Evolutionary conservation across 345 rosid genomes (phyloP), one percentile per base, ranked within the genome.

Genomic region (Alliaria petiolata): DNA sequence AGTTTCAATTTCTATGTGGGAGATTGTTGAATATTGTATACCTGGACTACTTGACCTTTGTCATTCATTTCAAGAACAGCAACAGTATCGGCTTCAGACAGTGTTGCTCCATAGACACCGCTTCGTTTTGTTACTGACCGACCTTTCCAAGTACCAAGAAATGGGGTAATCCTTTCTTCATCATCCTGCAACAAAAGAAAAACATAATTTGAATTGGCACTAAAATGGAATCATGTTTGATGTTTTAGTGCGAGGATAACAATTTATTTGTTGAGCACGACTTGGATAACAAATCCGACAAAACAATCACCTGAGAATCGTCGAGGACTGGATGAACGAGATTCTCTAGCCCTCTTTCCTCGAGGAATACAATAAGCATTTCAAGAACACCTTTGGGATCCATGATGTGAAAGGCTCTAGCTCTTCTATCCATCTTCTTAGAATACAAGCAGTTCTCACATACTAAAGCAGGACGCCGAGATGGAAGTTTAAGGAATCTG

Each of bases 141-240:
- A 64, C 98, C 98, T 82, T 89, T 84, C 97, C 98, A 93, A 52
- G 72, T 83, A 35, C 98, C 98, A 15, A 93, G 89, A 77, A 93
- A 93, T 25, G 83, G 97, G 5, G 34, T 70, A 31, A 93, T 63
- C 74, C 88, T 82, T 13, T 76, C 81, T 35, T 43, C 62, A 67
- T 17, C 72, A 63, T 67, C 83, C 96, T 91, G 77, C 67, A n/a
- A n/a, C n/a, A n/a, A n/a, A n/a, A n/a, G n/a, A n/a, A n/a, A n/a
- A n/a, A n/a, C n/a, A n/a, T 47, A 19, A 15, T 1, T 7, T 60
- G 42, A 44, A 35, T 14, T 35, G 36, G 40, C 28, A 50, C 38
- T 65, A 7, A 30, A n/a, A 38, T 15, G 25, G 8, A 15, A 6
- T 50, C 12, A 13, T n/a, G n/a, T n/a, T n/a, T n/a, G n/a, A n/a